Base-by-base conservation (phyloP, 83 land plant species). In the Larix sibirica region DNA sequence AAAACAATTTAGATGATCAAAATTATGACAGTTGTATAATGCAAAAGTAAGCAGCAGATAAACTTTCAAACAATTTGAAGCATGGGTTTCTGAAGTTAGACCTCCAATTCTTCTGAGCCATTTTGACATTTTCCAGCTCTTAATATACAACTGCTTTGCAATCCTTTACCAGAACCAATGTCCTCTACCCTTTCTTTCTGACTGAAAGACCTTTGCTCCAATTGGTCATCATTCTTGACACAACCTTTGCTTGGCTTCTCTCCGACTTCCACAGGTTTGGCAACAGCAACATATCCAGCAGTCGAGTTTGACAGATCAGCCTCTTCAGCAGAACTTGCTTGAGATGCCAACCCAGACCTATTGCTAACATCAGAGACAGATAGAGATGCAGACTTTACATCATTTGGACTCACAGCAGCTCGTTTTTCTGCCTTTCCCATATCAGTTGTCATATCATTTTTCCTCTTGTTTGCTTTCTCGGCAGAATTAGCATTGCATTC, bases 61-160 rank as follows among this genome's bases (percentile, higher is more conserved):
- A 69, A 69, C 18, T 69, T 54, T 54, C 56, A 54, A 69, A 36
- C 73, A 36, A 69, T 36, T 33, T 38, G 8, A 36, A 38, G 40
- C 42, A 44, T 21, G 40, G 54, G 81, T 38, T 81, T 23, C 62
- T 58, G 40, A 58, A 59, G 26, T 33, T 66, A 82, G 56, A 85
- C 84, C 87, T 81, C 83, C 59, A 78, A 65, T 33, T 85, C 81
- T 10, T 81, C 84, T 3, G 58, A 14, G 59, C 83, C 83, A 75
- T 74, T 85, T 54, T 79, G 70, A 36, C 28, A 64, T 62, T 64
- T 60, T 78, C 80, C 81, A 84, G 18, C 44, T 81, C 44, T 61
- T 17, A 40, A 17, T 33, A 59, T 16, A 44, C 85, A 66, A 64
- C 24, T 36, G 28, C 16, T 68, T 17, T 67, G 62, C 2, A 58